Base-by-base conservation (phyloP, 352 stramenopile genomes). In the Elongisporangium anandrum region DNA sequence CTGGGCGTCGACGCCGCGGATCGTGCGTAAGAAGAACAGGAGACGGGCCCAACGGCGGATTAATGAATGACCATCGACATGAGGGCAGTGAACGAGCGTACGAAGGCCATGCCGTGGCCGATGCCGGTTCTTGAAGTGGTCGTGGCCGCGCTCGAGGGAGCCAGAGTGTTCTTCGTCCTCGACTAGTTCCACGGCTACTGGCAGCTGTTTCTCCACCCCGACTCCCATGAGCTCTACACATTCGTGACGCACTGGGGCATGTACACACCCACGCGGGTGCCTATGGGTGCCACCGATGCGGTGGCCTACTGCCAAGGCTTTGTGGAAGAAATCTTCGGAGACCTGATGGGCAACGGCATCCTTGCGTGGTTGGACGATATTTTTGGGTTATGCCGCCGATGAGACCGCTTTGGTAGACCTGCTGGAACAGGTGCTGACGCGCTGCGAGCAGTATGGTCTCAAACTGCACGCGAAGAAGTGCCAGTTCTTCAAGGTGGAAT, bases 391-490 rank as follows among this genome's bases (percentile, higher is more conserved):
- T 26, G 72, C 63, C 0, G 29, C 50, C 8, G 26, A 23, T 13
- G 45, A 59, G 17, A 47, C 64, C 0, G 45, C 54, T 0, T 15
- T 75, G 6, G 45, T 80, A 29, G 4, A 60, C 0, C 7, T 73
- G 16, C 29, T 81, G 0, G 45, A 54, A 15, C 19, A 61, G 3
- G 50, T 64, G 23, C 38, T 77, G 2, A 16, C 12, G 0, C 34
- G 48, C 0, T 76, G 69, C 20, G 19, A 58, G 20, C 2, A 56
- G 12, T 78, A 56, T 20, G 73, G 64, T 2, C 23, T 77, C 1
- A 81, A 81, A 52, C 34, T 81, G 4, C 57, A 76, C 53, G 64
- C 67, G 2, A 60, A 54, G n/a, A 73, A 79, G 50, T 79, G 70
- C 20, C 0, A 39, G n/a, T 70, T 82, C 29, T 75, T 67, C 41